Conservation (phyloP, 1,284 basidiomycete species). For the Papiliotrema laurentii region DNA sequence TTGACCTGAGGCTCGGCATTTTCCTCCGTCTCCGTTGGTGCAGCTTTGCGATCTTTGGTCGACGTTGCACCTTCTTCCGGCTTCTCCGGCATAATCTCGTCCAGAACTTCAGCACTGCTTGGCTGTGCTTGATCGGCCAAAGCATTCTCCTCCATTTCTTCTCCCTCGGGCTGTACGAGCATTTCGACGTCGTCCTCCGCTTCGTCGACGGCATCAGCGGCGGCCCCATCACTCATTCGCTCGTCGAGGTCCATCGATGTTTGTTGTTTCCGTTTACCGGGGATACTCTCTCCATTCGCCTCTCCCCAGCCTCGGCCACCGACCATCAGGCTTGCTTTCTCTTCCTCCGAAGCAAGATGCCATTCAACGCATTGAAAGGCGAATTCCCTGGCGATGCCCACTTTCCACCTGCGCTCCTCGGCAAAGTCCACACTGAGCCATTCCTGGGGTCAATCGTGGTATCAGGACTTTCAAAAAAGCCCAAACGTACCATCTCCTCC, state of each 20-base stretch:
- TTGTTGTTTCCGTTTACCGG: too few species aligned
- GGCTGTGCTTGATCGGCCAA: slow-evolving; percentile 9
- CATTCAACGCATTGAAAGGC: slow-evolving; percentile 80
- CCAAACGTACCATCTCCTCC: slow-evolving; percentile 80
- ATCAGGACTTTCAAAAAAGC: background rate
- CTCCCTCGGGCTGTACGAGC: slow-evolving; percentile 28
- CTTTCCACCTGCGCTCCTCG: slow-evolving; percentile 91
- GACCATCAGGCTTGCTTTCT: slow-evolving; percentile 62
- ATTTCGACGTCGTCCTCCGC: slow-evolving; percentile 44
- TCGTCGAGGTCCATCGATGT: background rate
- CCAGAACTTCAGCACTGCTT: slow-evolving; percentile 31
- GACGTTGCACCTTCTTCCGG: too few species aligned
- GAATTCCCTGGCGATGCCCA: slow-evolving; percentile 77
- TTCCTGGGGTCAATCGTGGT: slow-evolving; percentile 61
- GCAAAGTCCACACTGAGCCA: slow-evolving; percentile 96
- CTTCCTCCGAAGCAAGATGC: slow-evolving; percentile 69
- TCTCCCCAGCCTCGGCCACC: slow-evolving; percentile 42
- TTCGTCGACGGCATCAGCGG: slow-evolving; percentile 1
- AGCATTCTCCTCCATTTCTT: slow-evolving; percentile 12
- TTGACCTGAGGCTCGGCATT: slow-evolving; percentile 11
- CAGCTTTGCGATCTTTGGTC: too few species aligned
- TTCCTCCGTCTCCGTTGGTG: too few species aligned
- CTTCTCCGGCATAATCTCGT: slow-evolving; percentile 21
- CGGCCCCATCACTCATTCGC: background rate
- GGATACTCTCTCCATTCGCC: slow-evolving; percentile 21